These are phyloP conservation scores for Elsinoe batatas DNA, from an alignment of 2,329 filamentous ascomycete species.

Conservation along the genomic window DNA sequence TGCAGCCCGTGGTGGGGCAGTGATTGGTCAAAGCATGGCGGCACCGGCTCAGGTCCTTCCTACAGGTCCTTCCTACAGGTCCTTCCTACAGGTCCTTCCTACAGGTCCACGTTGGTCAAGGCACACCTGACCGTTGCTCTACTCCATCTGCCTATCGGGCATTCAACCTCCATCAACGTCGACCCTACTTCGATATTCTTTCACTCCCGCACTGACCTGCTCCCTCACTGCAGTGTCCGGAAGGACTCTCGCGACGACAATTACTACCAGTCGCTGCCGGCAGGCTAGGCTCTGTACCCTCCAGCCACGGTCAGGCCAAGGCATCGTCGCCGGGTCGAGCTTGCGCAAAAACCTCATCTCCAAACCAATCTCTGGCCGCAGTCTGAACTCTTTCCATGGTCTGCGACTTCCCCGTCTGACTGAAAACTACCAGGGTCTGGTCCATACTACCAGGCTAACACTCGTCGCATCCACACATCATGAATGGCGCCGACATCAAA, in stretches of 20 bases:
- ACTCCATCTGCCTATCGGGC: neutral
- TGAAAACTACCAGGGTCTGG: neutral
- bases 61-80: no score
- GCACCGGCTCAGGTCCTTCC: no score
- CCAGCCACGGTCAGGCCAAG: neutral
- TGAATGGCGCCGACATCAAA: constrained; percentile 56
- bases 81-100: no score
- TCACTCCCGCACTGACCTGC: neutral
- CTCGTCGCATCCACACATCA: constrained; percentile 29
- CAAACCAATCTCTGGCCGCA: neutral
- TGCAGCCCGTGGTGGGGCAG: neutral
- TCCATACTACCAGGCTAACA: neutral
- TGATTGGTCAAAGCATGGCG: no score
- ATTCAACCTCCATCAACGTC: constrained; percentile 5
- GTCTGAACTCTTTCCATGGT: constrained; percentile 3
- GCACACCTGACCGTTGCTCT: neutral
- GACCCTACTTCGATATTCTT: constrained; percentile 10
- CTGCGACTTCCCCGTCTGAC: neutral
- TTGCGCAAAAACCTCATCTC: neutral
- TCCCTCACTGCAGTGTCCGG: neutral
- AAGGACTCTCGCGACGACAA: neutral
- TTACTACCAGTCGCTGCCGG: neutral
- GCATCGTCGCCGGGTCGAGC: neutral
- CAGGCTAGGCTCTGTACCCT: neutral
- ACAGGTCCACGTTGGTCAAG: no score